Evolutionary conservation across 2,329 filamentous ascomycete genomes (phyloP), one percentile per base, ranked within the genome.

Genomic region (Cyanodermella asteris): DNA sequence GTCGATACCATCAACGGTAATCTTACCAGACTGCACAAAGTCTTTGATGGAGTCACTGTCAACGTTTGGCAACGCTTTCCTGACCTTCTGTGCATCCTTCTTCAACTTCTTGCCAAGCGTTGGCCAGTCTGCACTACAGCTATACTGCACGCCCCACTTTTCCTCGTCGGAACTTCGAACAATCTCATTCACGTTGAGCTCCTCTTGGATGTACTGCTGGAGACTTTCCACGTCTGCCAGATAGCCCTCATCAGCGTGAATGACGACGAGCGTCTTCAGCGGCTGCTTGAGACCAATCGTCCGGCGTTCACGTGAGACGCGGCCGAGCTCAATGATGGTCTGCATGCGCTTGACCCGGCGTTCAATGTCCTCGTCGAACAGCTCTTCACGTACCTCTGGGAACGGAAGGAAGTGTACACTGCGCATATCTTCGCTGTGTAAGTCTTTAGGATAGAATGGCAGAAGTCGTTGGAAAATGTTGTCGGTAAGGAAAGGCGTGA

Each of bases 71-170:
- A 97, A 55, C 3, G 77, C 81, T 53, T 84, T 90, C 59, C 90
- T 90, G 37, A 94, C 81, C 44, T 74, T 78, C 35, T 71, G 68
- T 35, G 81, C 77, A 41, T 93, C 82, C 52, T 91, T 93, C 61
- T 91, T 91, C 38, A 94, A 63, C 56, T 94, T 94, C 64, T 91
- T 91, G 35, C 87, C 87, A 10, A 97, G 61, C 3, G 77, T 74
- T 9, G 87, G 81, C 74, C 87, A 93, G 49, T 97, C 87, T 6
- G 81, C 82, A 19, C 65, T 68, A 10, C 84, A 78, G 32, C 75
- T 80, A 53, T 93, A 91, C 43, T 87, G 72, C 22, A 97, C 81
- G 27, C 81, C 77, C 55, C 93, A 93, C 45, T 74, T 77, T 28
- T 68, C 72, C 51, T 94, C 87, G 34, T 94, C 81, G 6, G 66